Evolutionary conservation across 2,329 filamentous ascomycete species (phyloP).

Genomic region (Ophiocordyceps robertsii): DNA sequence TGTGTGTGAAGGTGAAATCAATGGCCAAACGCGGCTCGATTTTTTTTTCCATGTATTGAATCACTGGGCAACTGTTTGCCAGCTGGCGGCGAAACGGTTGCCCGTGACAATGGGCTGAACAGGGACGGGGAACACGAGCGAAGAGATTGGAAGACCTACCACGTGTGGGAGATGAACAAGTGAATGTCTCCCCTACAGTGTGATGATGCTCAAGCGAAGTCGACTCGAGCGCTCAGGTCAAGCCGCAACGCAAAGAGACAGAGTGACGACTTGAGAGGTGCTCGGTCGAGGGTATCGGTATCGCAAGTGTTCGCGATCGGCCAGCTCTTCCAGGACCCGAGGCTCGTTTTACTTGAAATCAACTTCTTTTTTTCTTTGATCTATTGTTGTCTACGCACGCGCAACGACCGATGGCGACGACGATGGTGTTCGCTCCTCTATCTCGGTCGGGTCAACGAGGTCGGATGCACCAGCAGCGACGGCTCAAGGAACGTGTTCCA

Average conservation of each 20-base stretch:
- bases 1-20: background rate
- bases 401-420: conserved; percentile 19
- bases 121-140: conserved; percentile 18
- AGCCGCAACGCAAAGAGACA: conserved; percentile 6
- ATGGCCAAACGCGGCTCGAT: background rate
- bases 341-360: conserved; percentile 16
- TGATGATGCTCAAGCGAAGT: conserved; percentile 19
- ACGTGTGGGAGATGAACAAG: conserved; percentile 87
- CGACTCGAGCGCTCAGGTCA: conserved; percentile 8
- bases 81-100: too few relatives aligned
- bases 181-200: conserved; percentile 80
- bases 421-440: conserved; percentile 19
- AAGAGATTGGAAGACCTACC: conserved; percentile 31
- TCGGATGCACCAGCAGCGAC: conserved; percentile 21
- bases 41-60: background rate
- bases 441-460: conserved; percentile 20
- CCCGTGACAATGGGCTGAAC: background rate
- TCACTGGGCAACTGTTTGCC: background rate
- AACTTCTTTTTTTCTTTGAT: conserved; percentile 8
- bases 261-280: background rate
- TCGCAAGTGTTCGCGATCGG: background rate
- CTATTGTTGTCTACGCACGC: conserved; percentile 24
- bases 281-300: background rate
- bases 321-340: conserved; percentile 7
- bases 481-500: conserved; percentile 28